These are phyloP conservation scores for Venturia asperata DNA, from an alignment of 2,329 filamentous ascomycete species.

Conservation along the genomic window DNA sequence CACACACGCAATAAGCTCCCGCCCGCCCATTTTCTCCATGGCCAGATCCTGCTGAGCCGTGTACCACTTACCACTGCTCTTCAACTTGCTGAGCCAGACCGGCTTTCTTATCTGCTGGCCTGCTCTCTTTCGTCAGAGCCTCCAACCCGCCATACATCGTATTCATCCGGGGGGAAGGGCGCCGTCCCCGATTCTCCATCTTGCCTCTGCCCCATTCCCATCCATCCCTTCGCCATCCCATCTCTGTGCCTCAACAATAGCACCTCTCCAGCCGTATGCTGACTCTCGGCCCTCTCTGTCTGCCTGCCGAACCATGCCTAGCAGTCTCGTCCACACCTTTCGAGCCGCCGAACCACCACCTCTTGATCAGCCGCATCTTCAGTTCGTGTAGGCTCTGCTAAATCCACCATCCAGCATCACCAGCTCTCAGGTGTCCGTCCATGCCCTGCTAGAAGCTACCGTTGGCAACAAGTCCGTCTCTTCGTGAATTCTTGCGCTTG, in stretches of 20 bases:
- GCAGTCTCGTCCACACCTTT: neutral
- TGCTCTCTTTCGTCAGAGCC: neutral
- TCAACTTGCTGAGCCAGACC: neutral
- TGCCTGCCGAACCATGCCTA: neutral
- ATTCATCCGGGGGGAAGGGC: neutral
- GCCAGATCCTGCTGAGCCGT: no score
- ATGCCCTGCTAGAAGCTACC: neutral
- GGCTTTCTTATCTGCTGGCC: neutral
- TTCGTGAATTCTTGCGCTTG: slow-evolving; percentile 32
- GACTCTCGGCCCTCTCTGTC: neutral
- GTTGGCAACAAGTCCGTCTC: slow-evolving; percentile 1
- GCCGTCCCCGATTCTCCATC: neutral
- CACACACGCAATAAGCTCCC: neutral
- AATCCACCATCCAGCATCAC: neutral
- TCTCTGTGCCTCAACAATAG: neutral
- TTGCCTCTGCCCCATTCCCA: neutral
- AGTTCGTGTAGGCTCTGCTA: neutral
- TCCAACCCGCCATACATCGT: neutral
- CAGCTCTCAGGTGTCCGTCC: neutral
- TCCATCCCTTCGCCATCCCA: neutral
- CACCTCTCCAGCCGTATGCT: neutral
- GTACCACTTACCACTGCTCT: no score
- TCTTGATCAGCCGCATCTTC: neutral
- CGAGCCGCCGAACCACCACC: slow-evolving; percentile 1
- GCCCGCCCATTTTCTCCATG: no score